phyloP scores from a whole-genome alignment of 257 asterid genomes.

The Solanum pimpinellifolium region DNA sequence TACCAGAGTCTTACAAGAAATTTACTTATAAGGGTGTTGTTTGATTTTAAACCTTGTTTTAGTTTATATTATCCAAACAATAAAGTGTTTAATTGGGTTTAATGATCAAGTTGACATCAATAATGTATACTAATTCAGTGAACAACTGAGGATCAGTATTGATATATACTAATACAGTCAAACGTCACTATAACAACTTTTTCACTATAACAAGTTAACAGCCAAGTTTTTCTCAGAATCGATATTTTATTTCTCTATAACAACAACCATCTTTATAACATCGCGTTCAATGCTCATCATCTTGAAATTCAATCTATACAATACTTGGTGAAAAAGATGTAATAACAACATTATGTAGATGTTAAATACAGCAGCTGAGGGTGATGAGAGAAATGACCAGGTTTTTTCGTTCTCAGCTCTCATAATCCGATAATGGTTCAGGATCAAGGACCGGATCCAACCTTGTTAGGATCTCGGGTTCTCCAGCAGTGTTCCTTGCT shows the following conservation, averaged over 20 bases:
- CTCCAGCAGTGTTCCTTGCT: slow-evolving; percentile 48
- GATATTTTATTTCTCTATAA: not conserved
- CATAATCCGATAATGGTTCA: slow-evolving; percentile 37
- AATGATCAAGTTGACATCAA: not conserved
- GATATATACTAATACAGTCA: not conserved
- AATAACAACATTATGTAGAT: not conserved
- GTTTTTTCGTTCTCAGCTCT: slow-evolving; percentile 22
- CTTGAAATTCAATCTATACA: not conserved
- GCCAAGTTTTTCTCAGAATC: not conserved
- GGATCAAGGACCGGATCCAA: slow-evolving; percentile 50
- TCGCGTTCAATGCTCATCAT: not conserved
- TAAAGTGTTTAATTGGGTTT: not conserved
- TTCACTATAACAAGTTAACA: not conserved
- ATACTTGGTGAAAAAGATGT: not conserved
- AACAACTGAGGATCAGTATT: not conserved
- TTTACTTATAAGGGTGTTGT: not conserved
- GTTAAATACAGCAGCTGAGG: not conserved
- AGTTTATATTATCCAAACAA: not conserved
- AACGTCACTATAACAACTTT: not conserved
- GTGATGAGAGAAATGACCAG: not conserved
- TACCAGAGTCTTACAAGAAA: not conserved
- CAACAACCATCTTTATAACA: not conserved
- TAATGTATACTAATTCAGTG: not conserved
- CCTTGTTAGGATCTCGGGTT: slow-evolving; percentile 67
- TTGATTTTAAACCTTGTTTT: not conserved